Conservation (phyloP, 2,329 filamentous ascomycete species). For the Plectosphaerella plurivora region DNA sequence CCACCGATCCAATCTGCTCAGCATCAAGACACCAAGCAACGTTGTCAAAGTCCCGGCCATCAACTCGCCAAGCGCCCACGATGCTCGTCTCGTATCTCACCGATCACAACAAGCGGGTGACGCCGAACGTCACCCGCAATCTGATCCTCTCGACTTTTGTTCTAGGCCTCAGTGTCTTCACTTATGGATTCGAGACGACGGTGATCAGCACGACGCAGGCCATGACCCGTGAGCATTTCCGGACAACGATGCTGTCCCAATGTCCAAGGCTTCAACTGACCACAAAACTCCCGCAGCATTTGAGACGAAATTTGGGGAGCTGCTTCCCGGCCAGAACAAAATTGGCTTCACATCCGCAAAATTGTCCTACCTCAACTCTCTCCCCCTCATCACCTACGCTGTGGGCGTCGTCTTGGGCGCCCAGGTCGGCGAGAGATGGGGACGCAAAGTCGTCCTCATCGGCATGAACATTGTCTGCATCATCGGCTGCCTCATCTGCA, state of each 20-base stretch:
- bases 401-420: conserved; percentile 10
- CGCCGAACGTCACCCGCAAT: conserved; percentile 12
- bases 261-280: background rate
- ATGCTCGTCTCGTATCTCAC: conserved; percentile 8
- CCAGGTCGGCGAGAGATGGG: conserved; percentile 13
- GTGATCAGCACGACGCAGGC: conserved; percentile 15
- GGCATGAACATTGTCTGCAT: conserved; percentile 13
- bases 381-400: conserved; percentile 13
- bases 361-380: conserved; percentile 16
- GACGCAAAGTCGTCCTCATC: conserved; percentile 11
- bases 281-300: conserved; percentile 4
- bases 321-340: conserved; percentile 5
- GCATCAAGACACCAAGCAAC: background rate
- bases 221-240: conserved; percentile 12
- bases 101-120: conserved; percentile 14
- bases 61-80: background rate
- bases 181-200: conserved; percentile 15
- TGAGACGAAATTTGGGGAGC: conserved; percentile 12
- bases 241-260: no score
- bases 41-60: background rate
- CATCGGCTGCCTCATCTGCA: conserved; percentile 8
- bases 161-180: conserved; percentile 15
- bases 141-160: conserved; percentile 12
- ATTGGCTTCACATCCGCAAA: conserved; percentile 10
- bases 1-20: background rate